phyloP scores from a whole-genome alignment of 2,329 filamentous ascomycete genomes.

The Periconia sp. region DNA sequence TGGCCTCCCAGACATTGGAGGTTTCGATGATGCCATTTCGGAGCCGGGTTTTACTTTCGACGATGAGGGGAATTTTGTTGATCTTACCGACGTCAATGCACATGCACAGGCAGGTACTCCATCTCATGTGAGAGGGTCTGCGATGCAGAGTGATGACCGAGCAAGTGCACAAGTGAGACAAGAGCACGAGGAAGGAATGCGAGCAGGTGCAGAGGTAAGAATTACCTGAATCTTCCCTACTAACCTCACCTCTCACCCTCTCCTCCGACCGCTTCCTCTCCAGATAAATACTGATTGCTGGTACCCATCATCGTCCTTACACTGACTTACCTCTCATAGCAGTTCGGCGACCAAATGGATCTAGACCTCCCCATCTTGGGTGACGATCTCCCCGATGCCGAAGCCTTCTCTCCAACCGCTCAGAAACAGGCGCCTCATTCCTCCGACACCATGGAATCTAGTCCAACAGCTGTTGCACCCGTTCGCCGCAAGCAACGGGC shows the following conservation, averaged over 20 bases:
- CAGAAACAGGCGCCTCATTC: slow-evolving; percentile 13
- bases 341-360: slow-evolving; percentile 28
- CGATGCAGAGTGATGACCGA: slow-evolving; percentile 32
- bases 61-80: slow-evolving; percentile 61
- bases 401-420: slow-evolving; percentile 23
- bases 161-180: slow-evolving; percentile 45
- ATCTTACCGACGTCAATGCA: slow-evolving; percentile 36
- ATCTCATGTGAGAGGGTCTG: slow-evolving; percentile 2
- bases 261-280: not conserved
- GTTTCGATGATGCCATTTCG: slow-evolving; percentile 43
- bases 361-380: slow-evolving; percentile 36
- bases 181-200: slow-evolving; percentile 47
- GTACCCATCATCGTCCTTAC: not conserved
- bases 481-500: slow-evolving; percentile 41
- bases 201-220: slow-evolving; percentile 41
- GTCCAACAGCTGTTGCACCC: slow-evolving; percentile 43
- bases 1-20: slow-evolving; percentile 39
- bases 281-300: not conserved
- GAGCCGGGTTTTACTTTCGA: slow-evolving; percentile 64
- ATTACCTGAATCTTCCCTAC: slow-evolving; percentile 9
- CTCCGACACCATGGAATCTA: slow-evolving; percentile 35
- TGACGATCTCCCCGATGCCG: slow-evolving; percentile 35
- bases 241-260: slow-evolving; percentile 6
- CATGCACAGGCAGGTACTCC: slow-evolving; percentile 9
- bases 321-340: slow-evolving; percentile 24